Evolutionary conservation across 2,329 filamentous ascomycete species (phyloP), one percentile per base, ranked within the genome.

Genomic region (Nannizzia gypsea): DNA sequence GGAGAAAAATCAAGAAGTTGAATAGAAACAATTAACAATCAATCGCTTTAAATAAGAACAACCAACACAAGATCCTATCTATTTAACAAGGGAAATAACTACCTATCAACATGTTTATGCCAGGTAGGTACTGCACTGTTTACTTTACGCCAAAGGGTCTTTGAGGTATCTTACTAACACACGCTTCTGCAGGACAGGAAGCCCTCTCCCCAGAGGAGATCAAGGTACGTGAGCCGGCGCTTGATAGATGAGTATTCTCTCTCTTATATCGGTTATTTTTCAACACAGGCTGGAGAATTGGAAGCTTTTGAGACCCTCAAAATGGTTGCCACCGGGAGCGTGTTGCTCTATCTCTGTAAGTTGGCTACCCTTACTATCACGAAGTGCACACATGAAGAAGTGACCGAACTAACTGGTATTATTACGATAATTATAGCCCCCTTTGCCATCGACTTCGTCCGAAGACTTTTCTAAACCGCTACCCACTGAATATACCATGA

Each of bases 331-430:
- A 75, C 76, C 50, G 77, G 79, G 59, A 81, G 80, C 65, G 70
- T 81, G 57, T 71, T 83, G 28, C 77, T 86, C 56, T 85, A 85
- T 72, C 76, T 85, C 57, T 84, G 83, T 86, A 78, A 64, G 82
- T 69, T 36, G 31, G 3, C 6, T n/a, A n/a, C 6, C 28, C 6
- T 24, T 4, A 20, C 50, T 40, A 1, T 28, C 38, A 24, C 24
- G 20, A 11, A 17, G 8, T 6, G 6, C 26, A 5, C 13, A 22
- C 20, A 22, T 11, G 36, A 58, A 13, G 13, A 22, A 56, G 31
- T 11, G 13, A 36, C 31, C 9, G 9, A 52, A 42, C 38, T 61
- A 46, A 57, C 31, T 58, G 28, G 42, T 38, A 3, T 9, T 26
- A 54, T 44, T 34, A 34, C 31, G 8, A 34, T 34, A 22, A 50